Base-by-base conservation (phyloP, 164 flowering plant genomes). In the Stephania cephalantha region DNA sequence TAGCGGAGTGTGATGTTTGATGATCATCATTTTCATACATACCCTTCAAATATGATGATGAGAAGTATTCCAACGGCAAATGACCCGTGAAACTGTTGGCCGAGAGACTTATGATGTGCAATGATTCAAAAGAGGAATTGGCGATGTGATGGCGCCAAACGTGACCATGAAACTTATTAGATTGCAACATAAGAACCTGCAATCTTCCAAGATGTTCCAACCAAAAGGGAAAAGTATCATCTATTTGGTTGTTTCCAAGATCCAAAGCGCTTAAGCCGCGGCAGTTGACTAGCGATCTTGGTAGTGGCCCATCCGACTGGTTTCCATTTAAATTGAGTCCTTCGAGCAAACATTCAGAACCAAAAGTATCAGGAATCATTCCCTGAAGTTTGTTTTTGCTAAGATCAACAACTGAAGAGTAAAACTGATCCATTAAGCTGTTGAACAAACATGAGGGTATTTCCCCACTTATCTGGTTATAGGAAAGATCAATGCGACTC, bases 131-230 rank as follows among this genome's bases (percentile, higher is more conserved):
- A 25, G 29, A 48, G 15, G 5, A 25, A 7, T 30, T 17, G 5
- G 1, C 9, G 0, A 0, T 25, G 46, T 3, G 8, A 5, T 7
- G 58, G 70, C 81, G 77, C 6, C 18, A n/a, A 55, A 88, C 72
- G 15, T 63, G 2, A 15, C 95, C 91, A n/a, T 71, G 31, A 35
- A 93, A 89, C 1, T 8, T 74, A 76, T 93, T 93, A 17, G 78
- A 68, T 1, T 90, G 82, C 76, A 93, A 45, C 66, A 88, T 85
- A 55, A 93, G 87, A 30, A 91, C 92, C 0, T 85, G 85, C 78
- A 93, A 72, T 1, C 50, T 65, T 44, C 83, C 6, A 44, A 80
- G 50, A 22, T 45, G 78, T 29, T 75, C 86, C 79, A 93, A 76
- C 73, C 68, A 68, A 69, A 78, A 88, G 6, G 95, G 94, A 73